These are phyloP conservation scores for Yamadazyma trypodendri DNA, from an alignment of 1,139 yeast species.

Conservation along the genomic window DNA sequence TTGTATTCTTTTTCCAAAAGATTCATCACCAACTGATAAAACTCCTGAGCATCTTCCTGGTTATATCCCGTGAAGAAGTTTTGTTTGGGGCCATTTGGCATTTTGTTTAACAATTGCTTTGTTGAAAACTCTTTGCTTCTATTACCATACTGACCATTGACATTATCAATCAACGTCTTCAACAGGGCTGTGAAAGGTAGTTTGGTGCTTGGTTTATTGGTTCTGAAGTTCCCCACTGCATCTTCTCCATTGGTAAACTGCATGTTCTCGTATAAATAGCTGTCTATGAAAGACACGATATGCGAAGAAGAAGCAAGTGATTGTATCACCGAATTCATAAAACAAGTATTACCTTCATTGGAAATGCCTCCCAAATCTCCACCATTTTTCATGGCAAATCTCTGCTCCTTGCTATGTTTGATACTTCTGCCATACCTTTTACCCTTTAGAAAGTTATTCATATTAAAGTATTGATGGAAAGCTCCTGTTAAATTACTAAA, in stretches of 20 bases:
- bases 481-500: constrained; percentile 4
- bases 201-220: constrained; percentile 33
- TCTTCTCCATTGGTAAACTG: constrained; percentile 9
- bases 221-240: constrained; percentile 14
- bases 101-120: constrained; percentile 57
- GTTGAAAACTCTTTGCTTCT: constrained; percentile 66
- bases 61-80: constrained; percentile 78
- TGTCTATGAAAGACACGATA: constrained; percentile 55
- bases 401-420: constrained; percentile 26
- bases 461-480: constrained; percentile 6
- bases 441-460: constrained; percentile 10
- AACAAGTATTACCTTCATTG: constrained; percentile 92
- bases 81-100: constrained; percentile 79
- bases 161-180: constrained; percentile 46
- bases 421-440: constrained; percentile 11
- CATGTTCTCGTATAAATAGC: constrained; percentile 30
- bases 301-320: constrained; percentile 74
- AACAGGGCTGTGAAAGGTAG: constrained; percentile 55
- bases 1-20: constrained; percentile 68
- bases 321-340: constrained; percentile 88
- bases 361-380: constrained; percentile 81
- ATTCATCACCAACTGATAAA: constrained; percentile 75
- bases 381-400: constrained; percentile 52
- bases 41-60: constrained; percentile 95
- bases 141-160: constrained; percentile 58